phyloP scores from a whole-genome alignment of 2,329 filamentous ascomycete genomes.

The Dactylonectria estremocensis region DNA sequence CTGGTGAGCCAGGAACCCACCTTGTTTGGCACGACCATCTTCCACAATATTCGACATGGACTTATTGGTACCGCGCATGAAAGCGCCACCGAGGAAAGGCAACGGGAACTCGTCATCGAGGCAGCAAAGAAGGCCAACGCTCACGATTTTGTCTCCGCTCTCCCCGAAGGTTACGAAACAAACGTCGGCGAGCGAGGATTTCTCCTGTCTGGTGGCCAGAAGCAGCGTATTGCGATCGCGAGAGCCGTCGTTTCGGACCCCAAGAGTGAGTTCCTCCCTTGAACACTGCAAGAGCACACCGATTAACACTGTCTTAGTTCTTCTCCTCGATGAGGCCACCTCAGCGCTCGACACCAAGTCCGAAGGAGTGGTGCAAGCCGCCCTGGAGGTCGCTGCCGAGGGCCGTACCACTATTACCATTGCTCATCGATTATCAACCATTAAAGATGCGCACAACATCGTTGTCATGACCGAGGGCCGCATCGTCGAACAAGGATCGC shows the following conservation, averaged over 20 bases:
- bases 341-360: constrained; percentile 95
- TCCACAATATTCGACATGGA: constrained; percentile 90
- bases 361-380: constrained; percentile 94
- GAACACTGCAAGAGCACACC: neutral
- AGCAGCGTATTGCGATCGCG: constrained; percentile 96
- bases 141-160: constrained; percentile 86
- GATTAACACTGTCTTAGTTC: constrained; percentile 61
- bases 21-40: constrained; percentile 91
- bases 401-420: constrained; percentile 97
- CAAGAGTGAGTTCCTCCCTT: constrained; percentile 68
- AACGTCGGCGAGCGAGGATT: constrained; percentile 97
- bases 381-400: constrained; percentile 86
- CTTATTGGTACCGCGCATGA: constrained; percentile 88
- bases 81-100: constrained; percentile 74
- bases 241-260: constrained; percentile 92
- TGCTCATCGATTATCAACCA: constrained; percentile 94
- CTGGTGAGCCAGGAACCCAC: constrained; percentile 95
- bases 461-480: constrained; percentile 89
- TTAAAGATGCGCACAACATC: constrained; percentile 95
- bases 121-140: constrained; percentile 94
- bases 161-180: constrained; percentile 93
- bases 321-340: constrained; percentile 95
- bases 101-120: constrained; percentile 79
- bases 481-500: constrained; percentile 94
- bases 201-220: constrained; percentile 93